phyloP scores from a whole-genome alignment of 108 stramenopile species.

The Nitzschia sp. region DNA sequence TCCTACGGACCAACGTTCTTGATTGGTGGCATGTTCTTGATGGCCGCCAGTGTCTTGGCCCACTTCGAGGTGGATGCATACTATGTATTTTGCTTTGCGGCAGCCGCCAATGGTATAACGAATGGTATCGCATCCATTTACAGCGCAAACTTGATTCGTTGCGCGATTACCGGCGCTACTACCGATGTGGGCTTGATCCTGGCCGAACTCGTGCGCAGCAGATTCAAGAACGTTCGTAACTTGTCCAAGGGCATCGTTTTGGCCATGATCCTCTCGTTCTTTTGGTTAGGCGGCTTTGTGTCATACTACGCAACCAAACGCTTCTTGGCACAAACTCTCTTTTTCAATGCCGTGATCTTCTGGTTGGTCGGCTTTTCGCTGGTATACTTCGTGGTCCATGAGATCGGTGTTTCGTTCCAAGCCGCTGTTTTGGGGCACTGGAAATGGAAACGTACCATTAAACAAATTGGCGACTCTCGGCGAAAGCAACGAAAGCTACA shows the following conservation, averaged over 20 bases:
- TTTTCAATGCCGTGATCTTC: constrained; percentile 23
- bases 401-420: constrained; percentile 10
- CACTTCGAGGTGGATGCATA: neutral
- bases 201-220: constrained; percentile 27
- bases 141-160: constrained; percentile 35
- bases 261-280: constrained; percentile 5
- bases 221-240: constrained; percentile 19
- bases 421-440: constrained; percentile 22
- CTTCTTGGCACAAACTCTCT: constrained; percentile 7
- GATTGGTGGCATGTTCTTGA: constrained; percentile 21
- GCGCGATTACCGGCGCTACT: constrained; percentile 26
- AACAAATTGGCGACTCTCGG: neutral
- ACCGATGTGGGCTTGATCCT: constrained; percentile 37
- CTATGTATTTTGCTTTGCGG: constrained; percentile 25
- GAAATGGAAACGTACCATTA: constrained; percentile 14
- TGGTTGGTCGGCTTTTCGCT: constrained; percentile 9
- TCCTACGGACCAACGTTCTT: constrained; percentile 39
- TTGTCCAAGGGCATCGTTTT: constrained; percentile 13
- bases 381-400: constrained; percentile 8
- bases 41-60: constrained; percentile 14
- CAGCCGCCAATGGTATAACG: constrained; percentile 32
- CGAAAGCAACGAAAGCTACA: neutral
- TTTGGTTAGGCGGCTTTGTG: constrained; percentile 24
- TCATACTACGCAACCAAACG: constrained; percentile 2
- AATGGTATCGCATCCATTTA: constrained; percentile 38